phyloP scores from a whole-genome alignment of 345 rosid species.

The Hibiscus trionum region DNA sequence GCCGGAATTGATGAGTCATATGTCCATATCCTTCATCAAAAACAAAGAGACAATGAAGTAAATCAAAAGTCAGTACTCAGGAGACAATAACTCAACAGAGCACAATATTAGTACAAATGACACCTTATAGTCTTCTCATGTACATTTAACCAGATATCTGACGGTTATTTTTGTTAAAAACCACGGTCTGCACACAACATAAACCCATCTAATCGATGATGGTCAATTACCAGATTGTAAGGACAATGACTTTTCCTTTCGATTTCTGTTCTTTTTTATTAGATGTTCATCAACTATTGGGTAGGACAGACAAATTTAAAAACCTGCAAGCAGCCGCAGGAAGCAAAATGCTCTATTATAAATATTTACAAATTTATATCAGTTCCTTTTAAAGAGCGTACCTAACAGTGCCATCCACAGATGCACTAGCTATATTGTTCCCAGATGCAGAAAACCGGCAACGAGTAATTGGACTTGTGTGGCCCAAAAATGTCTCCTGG shows the following conservation, averaged over 20 bases:
- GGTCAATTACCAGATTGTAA: not conserved
- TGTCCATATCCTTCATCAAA: conserved; percentile 53
- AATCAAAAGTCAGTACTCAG: conserved; percentile 5
- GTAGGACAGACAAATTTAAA: not conserved
- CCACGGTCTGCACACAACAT: not conserved
- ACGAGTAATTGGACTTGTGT: conserved; percentile 59
- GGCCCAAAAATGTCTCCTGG: conserved; percentile 69
- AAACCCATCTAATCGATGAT: not conserved
- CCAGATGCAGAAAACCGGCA: conserved; percentile 77
- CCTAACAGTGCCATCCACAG: conserved; percentile 77
- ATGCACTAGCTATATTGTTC: conserved; percentile 69
- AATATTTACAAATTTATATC: conserved; percentile 3
- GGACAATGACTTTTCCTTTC: not conserved
- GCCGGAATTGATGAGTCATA: conserved; percentile 59
- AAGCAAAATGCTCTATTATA: not conserved
- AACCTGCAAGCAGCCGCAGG: not conserved
- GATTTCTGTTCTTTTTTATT: not conserved
- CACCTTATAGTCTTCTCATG: conserved; percentile 1
- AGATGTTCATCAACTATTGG: not conserved
- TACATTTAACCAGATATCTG: not conserved
- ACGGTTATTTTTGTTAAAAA: not conserved
- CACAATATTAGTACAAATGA: conserved; percentile 2
- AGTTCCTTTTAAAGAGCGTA: conserved; percentile 15
- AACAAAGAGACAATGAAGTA: not conserved
- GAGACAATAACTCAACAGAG: conserved; percentile 7